Evolutionary conservation across 306 rosid genomes (phyloP).

Genomic region (Acacia acuminata): DNA sequence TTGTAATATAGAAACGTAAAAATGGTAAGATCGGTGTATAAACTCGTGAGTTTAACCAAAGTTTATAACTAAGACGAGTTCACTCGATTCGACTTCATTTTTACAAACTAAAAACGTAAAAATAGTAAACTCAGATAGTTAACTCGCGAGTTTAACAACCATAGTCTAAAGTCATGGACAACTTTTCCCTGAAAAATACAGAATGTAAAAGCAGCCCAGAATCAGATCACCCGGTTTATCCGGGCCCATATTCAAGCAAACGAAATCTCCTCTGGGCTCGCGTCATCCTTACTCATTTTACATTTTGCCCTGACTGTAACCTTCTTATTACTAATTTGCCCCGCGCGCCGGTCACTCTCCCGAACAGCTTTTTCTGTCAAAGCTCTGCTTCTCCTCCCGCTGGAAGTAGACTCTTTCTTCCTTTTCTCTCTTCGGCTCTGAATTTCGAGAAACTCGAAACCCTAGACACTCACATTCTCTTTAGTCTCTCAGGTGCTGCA

Average conservation of each 20-base stretch:
- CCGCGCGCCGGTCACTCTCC: constrained; percentile 10
- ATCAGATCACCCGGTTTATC: background rate
- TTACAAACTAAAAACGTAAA: no score
- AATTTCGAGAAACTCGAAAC: constrained; percentile 35
- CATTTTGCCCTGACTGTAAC: background rate
- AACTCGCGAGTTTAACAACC: no score
- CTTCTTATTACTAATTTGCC: background rate
- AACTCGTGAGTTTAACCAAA: no score
- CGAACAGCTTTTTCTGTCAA: constrained; percentile 2
- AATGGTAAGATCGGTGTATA: no score
- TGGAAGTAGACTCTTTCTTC: background rate
- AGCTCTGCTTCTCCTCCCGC: background rate
- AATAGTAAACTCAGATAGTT: no score
- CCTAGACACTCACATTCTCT: constrained; percentile 41
- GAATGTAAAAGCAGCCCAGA: background rate
- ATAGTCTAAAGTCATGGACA: background rate
- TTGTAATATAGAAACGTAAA: no score
- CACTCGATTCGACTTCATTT: no score
- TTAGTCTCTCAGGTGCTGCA: background rate
- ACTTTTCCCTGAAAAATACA: background rate
- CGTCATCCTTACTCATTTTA: background rate
- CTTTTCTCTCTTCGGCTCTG: constrained; percentile 29
- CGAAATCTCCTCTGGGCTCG: background rate
- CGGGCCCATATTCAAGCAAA: background rate
- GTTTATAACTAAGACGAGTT: no score